Conservation (phyloP, 2,329 filamentous ascomycete genomes). For the Nemania bipapillata region DNA sequence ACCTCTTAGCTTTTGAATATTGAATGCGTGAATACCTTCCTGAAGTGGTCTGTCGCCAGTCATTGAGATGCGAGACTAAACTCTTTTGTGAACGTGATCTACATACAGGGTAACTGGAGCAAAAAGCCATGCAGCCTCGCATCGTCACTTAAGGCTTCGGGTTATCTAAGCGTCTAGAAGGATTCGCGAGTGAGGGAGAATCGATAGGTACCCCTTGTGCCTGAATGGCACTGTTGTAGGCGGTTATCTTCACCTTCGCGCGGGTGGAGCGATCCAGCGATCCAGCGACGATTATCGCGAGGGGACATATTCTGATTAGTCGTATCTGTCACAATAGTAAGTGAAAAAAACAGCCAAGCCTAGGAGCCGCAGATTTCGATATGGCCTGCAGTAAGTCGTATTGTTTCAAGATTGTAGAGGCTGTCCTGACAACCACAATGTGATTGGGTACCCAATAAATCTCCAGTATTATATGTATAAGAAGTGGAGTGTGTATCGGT, state of each 20-base stretch:
- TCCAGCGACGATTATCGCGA: conserved; percentile 8
- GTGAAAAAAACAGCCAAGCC: conserved; percentile 20
- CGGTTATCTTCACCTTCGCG: conserved; percentile 22
- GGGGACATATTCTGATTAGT: neutral
- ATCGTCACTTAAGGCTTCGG: neutral
- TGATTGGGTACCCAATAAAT: conserved; percentile 27
- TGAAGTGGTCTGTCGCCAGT: neutral
- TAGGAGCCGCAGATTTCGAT: conserved; percentile 16
- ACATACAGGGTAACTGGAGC: neutral
- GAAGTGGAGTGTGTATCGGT: conserved; percentile 22
- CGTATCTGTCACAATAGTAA: conserved; percentile 3
- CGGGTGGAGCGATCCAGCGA: neutral
- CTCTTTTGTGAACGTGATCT: conserved; percentile 3
- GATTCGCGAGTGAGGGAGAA: neutral
- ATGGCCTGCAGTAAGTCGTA: conserved; percentile 13
- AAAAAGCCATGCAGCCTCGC: neutral
- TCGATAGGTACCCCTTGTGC: neutral
- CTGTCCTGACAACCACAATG: conserved; percentile 11
- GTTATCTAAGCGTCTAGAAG: neutral
- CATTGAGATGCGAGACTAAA: neutral
- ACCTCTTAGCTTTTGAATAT: neutral
- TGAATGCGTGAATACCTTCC: conserved; percentile 23
- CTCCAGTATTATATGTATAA: conserved; percentile 1
- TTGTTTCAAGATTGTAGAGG: conserved; percentile 27
- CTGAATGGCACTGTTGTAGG: conserved; percentile 32